These are phyloP conservation scores for Fusarium sp. DNA, from an alignment of 2,329 filamentous ascomycete species.

Conservation along the genomic window DNA sequence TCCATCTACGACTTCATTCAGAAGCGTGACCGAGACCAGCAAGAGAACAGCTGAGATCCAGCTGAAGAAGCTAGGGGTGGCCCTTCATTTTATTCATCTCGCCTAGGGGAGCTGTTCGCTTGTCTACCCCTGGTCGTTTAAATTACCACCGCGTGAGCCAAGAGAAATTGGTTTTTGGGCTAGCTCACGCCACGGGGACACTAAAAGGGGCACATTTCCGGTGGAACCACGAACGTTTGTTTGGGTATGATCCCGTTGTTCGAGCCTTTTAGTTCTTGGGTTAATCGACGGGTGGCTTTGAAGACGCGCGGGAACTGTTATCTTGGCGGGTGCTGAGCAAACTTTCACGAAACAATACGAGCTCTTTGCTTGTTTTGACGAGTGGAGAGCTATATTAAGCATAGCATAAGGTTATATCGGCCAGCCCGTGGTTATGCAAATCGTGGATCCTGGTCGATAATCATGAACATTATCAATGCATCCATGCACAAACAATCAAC, in stretches of 20 bases:
- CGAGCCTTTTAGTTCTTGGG: background rate
- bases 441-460: constrained; percentile 13
- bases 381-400: background rate
- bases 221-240: constrained; percentile 1
- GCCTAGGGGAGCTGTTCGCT: constrained; percentile 3
- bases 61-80: constrained; percentile 5
- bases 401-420: constrained; percentile 6
- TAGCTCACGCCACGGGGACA: constrained; percentile 39
- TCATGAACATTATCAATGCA: background rate
- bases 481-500: background rate
- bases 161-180: constrained; percentile 21
- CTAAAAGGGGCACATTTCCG: constrained; percentile 30
- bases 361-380: background rate
- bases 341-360: background rate
- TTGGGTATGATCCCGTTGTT: constrained; percentile 23
- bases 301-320: background rate
- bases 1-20: constrained; percentile 27
- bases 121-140: constrained; percentile 17
- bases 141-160: constrained; percentile 27
- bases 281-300: constrained; percentile 4
- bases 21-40: constrained; percentile 12
- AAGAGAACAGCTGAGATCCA: background rate
- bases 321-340: background rate
- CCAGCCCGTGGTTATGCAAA: constrained; percentile 2
- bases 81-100: constrained; percentile 41